A percentile compares a stretch with the other conserved stretches of the same genome.
phyloP scores from a whole-genome alignment of 106 monocot genomes.

The Dendrobium huoshanense region DNA sequence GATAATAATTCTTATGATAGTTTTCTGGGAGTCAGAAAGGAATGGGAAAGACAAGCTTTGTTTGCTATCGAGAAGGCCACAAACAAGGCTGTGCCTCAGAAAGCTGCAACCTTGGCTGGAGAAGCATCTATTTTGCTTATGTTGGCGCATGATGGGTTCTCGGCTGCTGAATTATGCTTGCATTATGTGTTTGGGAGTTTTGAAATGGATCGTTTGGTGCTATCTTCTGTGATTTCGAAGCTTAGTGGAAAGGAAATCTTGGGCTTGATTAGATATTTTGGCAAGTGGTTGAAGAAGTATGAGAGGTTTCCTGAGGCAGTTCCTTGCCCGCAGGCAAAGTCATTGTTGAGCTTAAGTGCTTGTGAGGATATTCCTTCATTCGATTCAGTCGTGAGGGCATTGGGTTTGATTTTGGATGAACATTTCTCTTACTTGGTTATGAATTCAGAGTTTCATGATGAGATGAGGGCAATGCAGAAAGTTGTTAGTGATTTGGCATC shows the following conservation, averaged over 20 bases:
- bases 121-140: conserved; percentile 61
- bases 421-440: conserved; percentile 72
- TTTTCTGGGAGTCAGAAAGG: conserved; percentile 48
- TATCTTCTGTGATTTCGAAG: conserved; percentile 47
- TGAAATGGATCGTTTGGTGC: conserved; percentile 42
- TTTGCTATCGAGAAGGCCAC: conserved; percentile 50
- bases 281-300: conserved; percentile 93
- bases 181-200: conserved; percentile 64
- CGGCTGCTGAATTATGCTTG: conserved; percentile 60
- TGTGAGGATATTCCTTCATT: conserved; percentile 59
- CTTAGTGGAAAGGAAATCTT: conserved; percentile 63
- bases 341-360: conserved; percentile 35
- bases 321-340: conserved; percentile 22
- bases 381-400: conserved; percentile 37
- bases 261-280: conserved; percentile 51
- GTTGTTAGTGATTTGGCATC: conserved; percentile 32
- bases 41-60: conserved; percentile 61
- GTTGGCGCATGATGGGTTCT: conserved; percentile 77
- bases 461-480: conserved; percentile 34
- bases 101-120: conserved; percentile 26
- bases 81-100: conserved; percentile 21
- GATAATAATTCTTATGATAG: conserved; percentile 23
- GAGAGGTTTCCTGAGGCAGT: conserved; percentile 53
- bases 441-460: conserved; percentile 62
- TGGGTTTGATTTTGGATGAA: conserved; percentile 66